phyloP scores from a whole-genome alignment of 139 green algal species.

The Tetraselmis striata region DNA sequence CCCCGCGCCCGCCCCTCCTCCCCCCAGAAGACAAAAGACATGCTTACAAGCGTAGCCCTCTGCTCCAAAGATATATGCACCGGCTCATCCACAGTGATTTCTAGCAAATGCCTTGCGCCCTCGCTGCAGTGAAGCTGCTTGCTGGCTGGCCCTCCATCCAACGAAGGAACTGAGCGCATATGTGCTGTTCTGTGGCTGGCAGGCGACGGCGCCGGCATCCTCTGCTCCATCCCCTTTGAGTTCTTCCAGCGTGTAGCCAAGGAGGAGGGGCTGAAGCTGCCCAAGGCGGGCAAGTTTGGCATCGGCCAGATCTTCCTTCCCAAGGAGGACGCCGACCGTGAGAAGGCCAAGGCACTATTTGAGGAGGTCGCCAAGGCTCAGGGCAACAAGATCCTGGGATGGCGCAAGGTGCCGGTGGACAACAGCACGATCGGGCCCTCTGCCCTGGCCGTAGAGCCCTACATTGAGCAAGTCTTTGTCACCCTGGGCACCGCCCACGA shows the following conservation, averaged over 20 bases:
- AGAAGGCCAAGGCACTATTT: conserved; percentile 48
- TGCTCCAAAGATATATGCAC: too few relatives aligned
- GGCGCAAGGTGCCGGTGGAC: conserved; percentile 80
- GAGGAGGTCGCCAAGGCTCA: conserved; percentile 47
- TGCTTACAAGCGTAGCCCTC: too few relatives aligned
- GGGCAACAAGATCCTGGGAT: conserved; percentile 71
- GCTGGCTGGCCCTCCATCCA: too few relatives aligned
- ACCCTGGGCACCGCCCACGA: conserved; percentile 11
- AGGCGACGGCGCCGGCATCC: conserved; percentile 90
- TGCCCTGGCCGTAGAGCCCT: conserved; percentile 71
- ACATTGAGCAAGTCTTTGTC: conserved; percentile 88
- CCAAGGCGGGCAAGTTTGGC: conserved; percentile 67
- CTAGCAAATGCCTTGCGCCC: too few relatives aligned
- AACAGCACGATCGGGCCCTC: conserved; percentile 69
- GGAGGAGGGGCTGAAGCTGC: conserved; percentile 63
- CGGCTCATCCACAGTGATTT: too few relatives aligned
- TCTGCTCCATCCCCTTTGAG: conserved; percentile 78
- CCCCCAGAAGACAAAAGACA: too few relatives aligned
- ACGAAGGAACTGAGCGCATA: too few relatives aligned
- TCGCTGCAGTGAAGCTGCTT: too few relatives aligned
- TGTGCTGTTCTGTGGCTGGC: too few relatives aligned
- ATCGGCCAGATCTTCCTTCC: conserved; percentile 87
- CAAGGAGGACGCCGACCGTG: conserved; percentile 46
- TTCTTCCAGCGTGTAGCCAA: conserved; percentile 67
- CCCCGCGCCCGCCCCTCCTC: too few relatives aligned